These are phyloP conservation scores for Talaromyces sp. DNA, from an alignment of 2,329 filamentous ascomycete genomes.

Conservation along the genomic window DNA sequence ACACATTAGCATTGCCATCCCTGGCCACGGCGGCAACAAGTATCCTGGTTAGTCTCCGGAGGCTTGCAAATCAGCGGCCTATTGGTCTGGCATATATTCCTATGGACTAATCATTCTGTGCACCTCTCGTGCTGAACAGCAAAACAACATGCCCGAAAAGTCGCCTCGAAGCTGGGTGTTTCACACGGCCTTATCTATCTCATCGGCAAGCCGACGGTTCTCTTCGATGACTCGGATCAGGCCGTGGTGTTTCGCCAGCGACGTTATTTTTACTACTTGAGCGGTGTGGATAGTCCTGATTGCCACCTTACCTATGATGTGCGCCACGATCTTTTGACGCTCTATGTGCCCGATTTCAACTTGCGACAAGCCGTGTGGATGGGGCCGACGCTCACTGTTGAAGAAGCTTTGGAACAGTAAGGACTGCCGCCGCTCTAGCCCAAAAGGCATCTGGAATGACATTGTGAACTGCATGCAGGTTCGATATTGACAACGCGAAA, in stretches of 20 bases:
- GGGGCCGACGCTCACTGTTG: slow-evolving; percentile 36
- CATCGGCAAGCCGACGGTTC: slow-evolving; percentile 44
- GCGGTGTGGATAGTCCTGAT: slow-evolving; percentile 49
- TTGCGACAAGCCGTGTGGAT: slow-evolving; percentile 41
- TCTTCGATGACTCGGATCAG: slow-evolving; percentile 57
- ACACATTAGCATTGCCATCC: slow-evolving; percentile 25
- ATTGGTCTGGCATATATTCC: slow-evolving; percentile 4
- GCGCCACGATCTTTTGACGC: slow-evolving; percentile 55
- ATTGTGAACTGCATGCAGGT: not conserved
- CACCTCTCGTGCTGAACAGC: slow-evolving; percentile 32
- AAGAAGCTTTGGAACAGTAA: slow-evolving; percentile 54
- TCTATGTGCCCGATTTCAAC: slow-evolving; percentile 69
- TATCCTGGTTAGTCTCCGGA: slow-evolving; percentile 30
- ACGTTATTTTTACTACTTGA: slow-evolving; percentile 59
- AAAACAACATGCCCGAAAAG: slow-evolving; percentile 45
- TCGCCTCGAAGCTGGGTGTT: slow-evolving; percentile 38
- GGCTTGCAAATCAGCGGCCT: not conserved
- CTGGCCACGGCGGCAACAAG: slow-evolving; percentile 30
- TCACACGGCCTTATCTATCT: slow-evolving; percentile 53
- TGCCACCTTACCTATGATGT: slow-evolving; percentile 56
- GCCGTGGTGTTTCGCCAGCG: slow-evolving; percentile 52
- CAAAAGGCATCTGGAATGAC: not conserved
- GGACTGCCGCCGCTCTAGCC: not conserved
- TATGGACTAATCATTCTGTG: not conserved
- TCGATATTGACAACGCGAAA: slow-evolving; percentile 59